These are phyloP conservation scores for Gossypium schwendimanii DNA, from an alignment of 441 rosid genomes.

Conservation along the genomic window DNA sequence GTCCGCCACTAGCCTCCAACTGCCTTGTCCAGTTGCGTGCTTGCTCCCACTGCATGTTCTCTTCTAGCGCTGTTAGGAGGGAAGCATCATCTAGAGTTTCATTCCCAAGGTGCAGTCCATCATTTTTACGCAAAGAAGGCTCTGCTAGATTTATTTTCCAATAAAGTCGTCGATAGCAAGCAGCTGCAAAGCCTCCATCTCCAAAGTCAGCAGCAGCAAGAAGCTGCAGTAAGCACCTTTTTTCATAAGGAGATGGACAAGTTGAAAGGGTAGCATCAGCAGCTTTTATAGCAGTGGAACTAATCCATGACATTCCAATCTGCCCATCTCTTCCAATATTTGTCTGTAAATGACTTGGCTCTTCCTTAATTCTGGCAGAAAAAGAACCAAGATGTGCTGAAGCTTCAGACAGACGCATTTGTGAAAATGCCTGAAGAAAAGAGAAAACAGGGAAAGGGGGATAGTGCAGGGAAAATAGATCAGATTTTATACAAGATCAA, in stretches of 20 bases:
- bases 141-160: constrained; percentile 98
- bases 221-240: constrained; percentile 84
- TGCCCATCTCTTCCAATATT: constrained; percentile 58
- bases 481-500: constrained; percentile 5
- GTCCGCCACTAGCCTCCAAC: constrained; percentile 80
- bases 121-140: constrained; percentile 71
- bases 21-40: constrained; percentile 99
- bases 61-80: constrained; percentile 75
- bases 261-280: constrained; percentile 85
- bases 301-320: constrained; percentile 72
- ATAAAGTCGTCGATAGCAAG: constrained; percentile 64
- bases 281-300: constrained; percentile 83
- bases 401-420: constrained; percentile 97
- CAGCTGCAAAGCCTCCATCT: constrained; percentile 81
- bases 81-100: constrained; percentile 89
- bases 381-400: constrained; percentile 97
- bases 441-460: neutral
- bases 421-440: constrained; percentile 80
- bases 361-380: constrained; percentile 82
- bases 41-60: constrained; percentile 91
- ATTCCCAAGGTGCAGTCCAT: constrained; percentile 64
- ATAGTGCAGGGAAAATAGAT: constrained; percentile 11
- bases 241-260: constrained; percentile 98
- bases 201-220: constrained; percentile 93
- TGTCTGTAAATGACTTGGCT: constrained; percentile 47